phyloP scores from a whole-genome alignment of 176 grass and related monocot species.

The Stipa capillata region DNA sequence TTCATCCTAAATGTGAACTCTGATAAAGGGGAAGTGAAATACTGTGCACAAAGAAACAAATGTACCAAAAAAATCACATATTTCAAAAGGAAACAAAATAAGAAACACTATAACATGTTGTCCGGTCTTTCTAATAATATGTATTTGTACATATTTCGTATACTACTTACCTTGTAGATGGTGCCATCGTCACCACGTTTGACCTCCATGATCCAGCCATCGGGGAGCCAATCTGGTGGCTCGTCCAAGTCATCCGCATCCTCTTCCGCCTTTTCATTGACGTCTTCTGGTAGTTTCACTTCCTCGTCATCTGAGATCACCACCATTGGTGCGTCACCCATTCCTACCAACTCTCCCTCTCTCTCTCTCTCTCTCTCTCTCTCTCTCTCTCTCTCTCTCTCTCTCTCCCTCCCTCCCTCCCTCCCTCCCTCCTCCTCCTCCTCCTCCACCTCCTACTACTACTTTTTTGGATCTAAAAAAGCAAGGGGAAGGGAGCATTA shows the following conservation, averaged over 20 bases:
- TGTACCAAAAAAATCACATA: background rate
- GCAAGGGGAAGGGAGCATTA: too few relatives aligned
- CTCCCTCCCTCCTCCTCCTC: too few relatives aligned
- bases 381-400: too few relatives aligned
- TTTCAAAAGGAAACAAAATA: background rate
- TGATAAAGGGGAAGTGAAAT: conserved; percentile 34
- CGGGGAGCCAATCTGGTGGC: conserved; percentile 41
- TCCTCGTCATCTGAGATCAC: background rate
- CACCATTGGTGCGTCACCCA: too few relatives aligned
- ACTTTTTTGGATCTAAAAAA: background rate
- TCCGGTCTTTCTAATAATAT: background rate
- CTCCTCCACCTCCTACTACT: too few relatives aligned
- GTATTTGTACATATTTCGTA: background rate
- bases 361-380: background rate
- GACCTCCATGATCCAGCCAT: conserved; percentile 48
- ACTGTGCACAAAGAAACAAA: background rate
- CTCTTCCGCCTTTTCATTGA: background rate
- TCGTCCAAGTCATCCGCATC: background rate
- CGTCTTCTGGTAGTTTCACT: background rate
- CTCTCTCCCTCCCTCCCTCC: too few relatives aligned
- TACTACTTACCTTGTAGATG: conserved; percentile 18
- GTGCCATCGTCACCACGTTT: background rate
- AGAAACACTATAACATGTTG: background rate
- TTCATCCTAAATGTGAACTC: conserved; percentile 6
- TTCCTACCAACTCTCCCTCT: too few relatives aligned